Evolutionary conservation across 2,329 filamentous ascomycete genomes (phyloP), one percentile per base, ranked within the genome.

Genomic region (Alternaria consortialis): DNA sequence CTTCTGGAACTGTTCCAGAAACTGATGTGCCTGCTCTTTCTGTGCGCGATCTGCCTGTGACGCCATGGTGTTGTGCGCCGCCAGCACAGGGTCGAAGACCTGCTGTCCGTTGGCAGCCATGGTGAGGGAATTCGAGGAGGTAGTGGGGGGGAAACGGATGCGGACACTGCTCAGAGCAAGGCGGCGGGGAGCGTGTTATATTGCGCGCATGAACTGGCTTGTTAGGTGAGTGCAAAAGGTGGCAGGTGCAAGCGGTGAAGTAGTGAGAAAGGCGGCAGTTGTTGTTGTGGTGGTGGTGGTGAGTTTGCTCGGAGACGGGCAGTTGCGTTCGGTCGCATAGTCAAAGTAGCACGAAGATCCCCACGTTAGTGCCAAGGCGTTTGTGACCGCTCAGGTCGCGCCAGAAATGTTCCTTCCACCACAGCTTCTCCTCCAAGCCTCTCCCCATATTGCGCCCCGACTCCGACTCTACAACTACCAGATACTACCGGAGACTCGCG

Each of bases 1-100:
- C 88, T 99, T 99, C 86, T 99, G 95, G 81, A 98, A 99, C 72
- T 88, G 90, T 81, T 97, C 92, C 62, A 99, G 85, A 78, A 90
- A 99, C 77, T 94, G 89, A 77, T 97, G 94, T 62, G 93, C 94
- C 80, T 93, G 91, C 78, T 91, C 90, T 84, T 98, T 98, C 76
- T 91, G 88, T 68, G 90, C 86, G 74, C 91, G 87, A 76, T 94
- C 89, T 69, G 89, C 91, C 81, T 90, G 91, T 77, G 93, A 86
- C 76, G 88, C 90, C 94, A 99, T 97, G 66, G 94, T 95, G 77
- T 90, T 87, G 81, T 98, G 90, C 65, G 94, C 95, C 70, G 91
- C 89, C 72, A 98, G 85, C 71, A 99, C 92, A 65, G 92, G 91
- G 81, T 88, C 87, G 81, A 95, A 96, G 80, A 87, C 87, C 81